Evolutionary conservation across 768 basidiomycete genomes (phyloP).

Genomic region (Pholiota molesta): DNA sequence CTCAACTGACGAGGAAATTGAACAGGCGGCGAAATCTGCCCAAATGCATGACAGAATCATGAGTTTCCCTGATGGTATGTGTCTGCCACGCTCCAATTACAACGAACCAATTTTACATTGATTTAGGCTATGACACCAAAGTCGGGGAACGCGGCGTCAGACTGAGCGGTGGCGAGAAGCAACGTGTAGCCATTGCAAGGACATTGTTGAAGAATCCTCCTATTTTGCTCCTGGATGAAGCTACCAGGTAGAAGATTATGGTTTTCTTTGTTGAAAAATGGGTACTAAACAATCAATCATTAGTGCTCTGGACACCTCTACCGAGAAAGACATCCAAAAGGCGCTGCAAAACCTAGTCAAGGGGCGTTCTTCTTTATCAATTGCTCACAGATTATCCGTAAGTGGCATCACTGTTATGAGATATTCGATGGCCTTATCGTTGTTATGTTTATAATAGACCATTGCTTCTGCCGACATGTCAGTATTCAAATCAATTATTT

Average conservation of each 20-base stretch:
- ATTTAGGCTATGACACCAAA: conserved; percentile 72
- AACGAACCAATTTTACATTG: conserved; percentile 1
- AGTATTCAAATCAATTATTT: conserved; percentile 26
- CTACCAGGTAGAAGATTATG: conserved; percentile 53
- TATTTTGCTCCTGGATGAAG: conserved; percentile 78
- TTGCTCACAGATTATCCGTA: conserved; percentile 80
- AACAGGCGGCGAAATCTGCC: conserved; percentile 77
- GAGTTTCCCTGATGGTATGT: conserved; percentile 73
- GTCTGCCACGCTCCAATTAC: not conserved
- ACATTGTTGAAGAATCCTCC: conserved; percentile 87
- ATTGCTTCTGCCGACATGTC: conserved; percentile 66
- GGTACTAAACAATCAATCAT: conserved; percentile 4
- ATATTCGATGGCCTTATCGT: conserved; percentile 17
- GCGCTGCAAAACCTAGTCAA: conserved; percentile 80
- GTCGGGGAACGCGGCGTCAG: conserved; percentile 91
- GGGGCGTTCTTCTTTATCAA: conserved; percentile 75
- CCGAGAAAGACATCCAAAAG: conserved; percentile 88
- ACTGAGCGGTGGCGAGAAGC: conserved; percentile 88
- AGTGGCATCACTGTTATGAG: conserved; percentile 28
- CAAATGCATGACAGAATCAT: conserved; percentile 88
- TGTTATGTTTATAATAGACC: conserved; percentile 35
- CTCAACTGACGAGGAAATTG: conserved; percentile 71
- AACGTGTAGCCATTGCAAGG: conserved; percentile 85
- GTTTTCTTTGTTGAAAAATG: not conserved
- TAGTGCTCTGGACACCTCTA: conserved; percentile 86